phyloP scores from a whole-genome alignment of 108 stramenopile species.

The Cyclotella choctawhatcheeana region DNA sequence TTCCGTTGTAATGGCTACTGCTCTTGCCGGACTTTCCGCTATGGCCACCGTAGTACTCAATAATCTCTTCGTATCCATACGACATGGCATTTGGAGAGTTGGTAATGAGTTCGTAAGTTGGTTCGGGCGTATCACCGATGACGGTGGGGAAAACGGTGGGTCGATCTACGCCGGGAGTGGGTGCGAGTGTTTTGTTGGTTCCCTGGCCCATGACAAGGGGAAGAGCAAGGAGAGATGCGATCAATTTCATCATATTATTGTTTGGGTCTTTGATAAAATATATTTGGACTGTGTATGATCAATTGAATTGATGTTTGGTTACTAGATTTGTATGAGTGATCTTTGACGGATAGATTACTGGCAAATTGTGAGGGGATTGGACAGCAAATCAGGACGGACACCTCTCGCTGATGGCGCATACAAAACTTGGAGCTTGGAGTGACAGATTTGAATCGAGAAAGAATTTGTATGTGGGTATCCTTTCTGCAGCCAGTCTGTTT shows the following conservation, averaged over 20 bases:
- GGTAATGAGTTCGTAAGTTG: background rate
- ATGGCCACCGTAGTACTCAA: background rate
- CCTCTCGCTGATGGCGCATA: background rate
- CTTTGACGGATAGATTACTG: no score
- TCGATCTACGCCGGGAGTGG: slow-evolving; percentile 2
- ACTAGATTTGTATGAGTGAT: background rate
- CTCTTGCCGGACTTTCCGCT: background rate
- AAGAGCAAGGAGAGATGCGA: background rate
- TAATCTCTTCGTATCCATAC: background rate
- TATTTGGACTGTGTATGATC: background rate
- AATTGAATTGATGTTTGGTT: background rate
- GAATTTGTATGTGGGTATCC: no score
- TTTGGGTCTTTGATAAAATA: background rate
- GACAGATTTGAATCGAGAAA: no score
- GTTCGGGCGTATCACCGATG: background rate
- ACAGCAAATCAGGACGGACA: background rate
- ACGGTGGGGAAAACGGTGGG: background rate
- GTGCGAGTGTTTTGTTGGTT: slow-evolving; percentile 14
- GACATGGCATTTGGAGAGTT: slow-evolving; percentile 5
- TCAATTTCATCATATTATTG: background rate
- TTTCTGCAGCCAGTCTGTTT: no score
- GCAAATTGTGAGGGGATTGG: slow-evolving; percentile 6
- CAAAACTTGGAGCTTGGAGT: background rate
- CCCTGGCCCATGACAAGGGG: slow-evolving; percentile 1
- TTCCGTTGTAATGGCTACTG: background rate